Percentiles rank a stretch among this genome's conserved stretches.
These are phyloP conservation scores for Emydomyces testavorans DNA, from an alignment of 2,329 filamentous ascomycete genomes.

Conservation along the genomic window DNA sequence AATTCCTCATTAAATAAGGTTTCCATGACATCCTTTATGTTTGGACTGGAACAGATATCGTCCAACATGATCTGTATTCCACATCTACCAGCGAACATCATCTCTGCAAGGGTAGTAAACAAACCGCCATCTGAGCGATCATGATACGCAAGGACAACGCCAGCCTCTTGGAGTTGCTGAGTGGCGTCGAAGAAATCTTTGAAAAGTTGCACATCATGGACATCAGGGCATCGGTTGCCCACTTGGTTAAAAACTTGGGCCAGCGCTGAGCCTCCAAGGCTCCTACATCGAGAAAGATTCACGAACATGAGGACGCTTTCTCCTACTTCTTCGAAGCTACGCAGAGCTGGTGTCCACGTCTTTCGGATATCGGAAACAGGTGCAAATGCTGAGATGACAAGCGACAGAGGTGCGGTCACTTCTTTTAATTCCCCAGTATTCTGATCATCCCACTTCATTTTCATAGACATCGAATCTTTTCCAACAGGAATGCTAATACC, in stretches of 20 bases:
- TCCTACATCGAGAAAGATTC: slow-evolving; percentile 72
- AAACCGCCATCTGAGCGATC: slow-evolving; percentile 89
- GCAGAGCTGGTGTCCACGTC: slow-evolving; percentile 89
- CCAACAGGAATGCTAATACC: slow-evolving; percentile 90
- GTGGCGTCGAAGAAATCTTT: slow-evolving; percentile 88
- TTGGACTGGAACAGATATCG: slow-evolving; percentile 47
- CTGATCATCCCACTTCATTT: slow-evolving; percentile 80
- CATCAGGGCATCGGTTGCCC: slow-evolving; percentile 73
- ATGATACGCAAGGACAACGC: slow-evolving; percentile 81
- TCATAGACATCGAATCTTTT: slow-evolving; percentile 98
- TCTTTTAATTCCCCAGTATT: slow-evolving; percentile 58
- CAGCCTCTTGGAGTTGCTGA: slow-evolving; percentile 52
- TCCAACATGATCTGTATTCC: slow-evolving; percentile 80
- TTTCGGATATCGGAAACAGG: slow-evolving; percentile 69
- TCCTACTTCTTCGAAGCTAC: slow-evolving; percentile 72
- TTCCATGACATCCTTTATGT: slow-evolving; percentile 55
- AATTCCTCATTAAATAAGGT: slow-evolving; percentile 93
- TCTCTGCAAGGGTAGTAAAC: slow-evolving; percentile 81
- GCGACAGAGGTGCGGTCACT: slow-evolving; percentile 81
- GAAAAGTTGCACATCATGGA: slow-evolving; percentile 67
- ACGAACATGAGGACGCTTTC: slow-evolving; percentile 83
- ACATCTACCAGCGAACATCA: slow-evolving; percentile 95
- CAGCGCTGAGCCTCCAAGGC: slow-evolving; percentile 80
- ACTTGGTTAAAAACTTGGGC: slow-evolving; percentile 82
- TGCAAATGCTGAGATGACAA: slow-evolving; percentile 83